Percentiles rank a stretch among this genome's conserved stretches.
These are phyloP conservation scores for Lyophyllum semitale DNA, from an alignment of 768 basidiomycete genomes.

Conservation along the genomic window DNA sequence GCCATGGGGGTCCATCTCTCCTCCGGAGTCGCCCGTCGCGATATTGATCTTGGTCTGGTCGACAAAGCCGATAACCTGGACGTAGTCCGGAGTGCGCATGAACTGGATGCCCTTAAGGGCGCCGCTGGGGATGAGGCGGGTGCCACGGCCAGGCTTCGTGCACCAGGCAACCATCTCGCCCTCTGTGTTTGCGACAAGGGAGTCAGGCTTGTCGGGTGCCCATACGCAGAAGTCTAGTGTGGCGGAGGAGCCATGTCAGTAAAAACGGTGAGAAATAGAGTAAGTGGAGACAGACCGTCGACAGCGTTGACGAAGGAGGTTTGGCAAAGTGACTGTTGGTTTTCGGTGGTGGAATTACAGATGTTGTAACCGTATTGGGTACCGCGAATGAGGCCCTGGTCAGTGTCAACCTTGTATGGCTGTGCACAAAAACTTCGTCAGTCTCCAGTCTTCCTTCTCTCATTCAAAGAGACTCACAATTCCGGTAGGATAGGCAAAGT, in stretches of 20 bases:
- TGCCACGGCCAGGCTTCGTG: conserved; percentile 66
- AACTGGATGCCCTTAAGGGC: conserved; percentile 61
- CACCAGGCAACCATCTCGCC: conserved; percentile 77
- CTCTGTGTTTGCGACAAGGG: conserved; percentile 69
- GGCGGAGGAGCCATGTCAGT: not conserved
- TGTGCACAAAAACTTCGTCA: conserved; percentile 13
- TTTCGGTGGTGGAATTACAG: conserved; percentile 69
- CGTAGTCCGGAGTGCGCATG: conserved; percentile 55
- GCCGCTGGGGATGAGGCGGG: conserved; percentile 75
- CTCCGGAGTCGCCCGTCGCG: conserved; percentile 52
- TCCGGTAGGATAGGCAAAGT: conserved; percentile 42
- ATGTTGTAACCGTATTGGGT: conserved; percentile 64
- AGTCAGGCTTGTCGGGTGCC: conserved; percentile 51
- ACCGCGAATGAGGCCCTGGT: conserved; percentile 31
- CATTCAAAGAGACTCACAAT: conserved; percentile 40
- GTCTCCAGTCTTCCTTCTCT: not conserved
- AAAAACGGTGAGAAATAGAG: not conserved
- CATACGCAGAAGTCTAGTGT: conserved; percentile 72
- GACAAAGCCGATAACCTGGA: conserved; percentile 57
- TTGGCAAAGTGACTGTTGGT: conserved; percentile 61
- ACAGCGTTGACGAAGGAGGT: conserved; percentile 59
- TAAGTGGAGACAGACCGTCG: conserved; percentile 39
- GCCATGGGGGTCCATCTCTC: conserved; percentile 72
- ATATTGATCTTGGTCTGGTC: conserved; percentile 60
- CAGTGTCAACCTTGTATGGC: conserved; percentile 41